Evolutionary conservation across 2,329 filamentous ascomycete species (phyloP).

Genomic region (Xylaria arbuscula): DNA sequence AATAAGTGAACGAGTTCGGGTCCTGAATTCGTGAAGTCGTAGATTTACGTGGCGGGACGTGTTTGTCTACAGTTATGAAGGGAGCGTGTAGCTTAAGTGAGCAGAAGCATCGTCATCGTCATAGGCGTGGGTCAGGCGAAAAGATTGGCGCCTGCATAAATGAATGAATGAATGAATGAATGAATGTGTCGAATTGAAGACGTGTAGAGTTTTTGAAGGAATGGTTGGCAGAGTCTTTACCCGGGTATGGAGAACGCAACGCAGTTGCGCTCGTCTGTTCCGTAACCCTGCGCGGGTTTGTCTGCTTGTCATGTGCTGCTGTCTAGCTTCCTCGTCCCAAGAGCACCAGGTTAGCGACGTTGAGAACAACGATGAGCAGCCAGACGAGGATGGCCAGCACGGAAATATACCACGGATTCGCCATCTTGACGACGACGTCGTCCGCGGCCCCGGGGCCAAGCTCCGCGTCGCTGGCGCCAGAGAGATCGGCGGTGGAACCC

Average conservation of each 20-base stretch:
- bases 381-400: constrained; percentile 70
- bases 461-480: constrained; percentile 27
- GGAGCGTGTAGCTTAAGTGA: no score
- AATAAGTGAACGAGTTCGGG: background rate
- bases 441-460: constrained; percentile 9
- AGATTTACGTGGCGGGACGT: no score
- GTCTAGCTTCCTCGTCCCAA: constrained; percentile 40
- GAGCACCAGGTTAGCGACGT: constrained; percentile 62
- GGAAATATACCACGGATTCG: constrained; percentile 75
- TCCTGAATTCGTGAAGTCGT: no score
- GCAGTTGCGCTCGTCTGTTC: background rate
- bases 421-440: constrained; percentile 69
- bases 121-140: background rate
- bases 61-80: no score
- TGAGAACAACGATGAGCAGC: constrained; percentile 78
- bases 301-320: background rate
- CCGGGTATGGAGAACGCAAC: background rate
- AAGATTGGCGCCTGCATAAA: background rate
- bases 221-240: no score
- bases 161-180: no score
- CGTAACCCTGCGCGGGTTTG: background rate
- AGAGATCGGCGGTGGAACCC: constrained; percentile 12
- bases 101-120: no score
- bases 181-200: background rate
- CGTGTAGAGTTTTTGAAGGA: no score